Evolutionary conservation across 2,329 filamentous ascomycete genomes (phyloP), one percentile per base, ranked within the genome.

Genomic region (Colletotrichum agaves): DNA sequence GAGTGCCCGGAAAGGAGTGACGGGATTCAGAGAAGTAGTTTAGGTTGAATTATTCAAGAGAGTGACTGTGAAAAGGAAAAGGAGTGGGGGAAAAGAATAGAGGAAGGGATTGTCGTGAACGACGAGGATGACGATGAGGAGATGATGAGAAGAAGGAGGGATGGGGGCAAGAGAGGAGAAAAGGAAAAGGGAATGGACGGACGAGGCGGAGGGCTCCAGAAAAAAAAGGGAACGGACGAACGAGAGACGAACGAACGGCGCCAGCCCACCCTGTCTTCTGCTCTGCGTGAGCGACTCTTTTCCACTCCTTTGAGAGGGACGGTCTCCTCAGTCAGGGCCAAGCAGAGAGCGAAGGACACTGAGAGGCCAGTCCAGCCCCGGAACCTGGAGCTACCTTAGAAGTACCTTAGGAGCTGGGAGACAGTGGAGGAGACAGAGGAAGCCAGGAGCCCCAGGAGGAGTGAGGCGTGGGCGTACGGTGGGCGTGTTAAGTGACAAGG

Each of bases 1-100:
- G 78, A 72, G 77, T 59, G 78, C 79, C 78, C 78, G 78, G 82
- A 77, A 85, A 84, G 75, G 83, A 85, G 81, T 85, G 83, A 82
- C 82, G 83, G 82, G 80, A 75, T 77, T 79, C 79, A 74, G 76
- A 74, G 69, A 70, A 75, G 63, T 62, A 58, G 61, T 61, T 61
- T 61, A 77, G 77, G 78, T 78, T 73, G 74, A 78, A 78, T 73
- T 74, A 73, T 75, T 75, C 78, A 84, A 85, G 83, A 78, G 83
- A 85, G 79, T 79, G 84, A 85, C 83, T 84, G 77, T 80, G 76
- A 74, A 77, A 77, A 73, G 72, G 73, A 76, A 78, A 80, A 78
- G 76, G 75, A 73, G 79, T 77, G 75, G 71, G 73, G 72, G 74
- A 72, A 77, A 78, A 75, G 72, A 74, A 74, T 73, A 72, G 74